Evolutionary conservation across 345 rosid species (phyloP).

Genomic region (Physaria fendleri): DNA sequence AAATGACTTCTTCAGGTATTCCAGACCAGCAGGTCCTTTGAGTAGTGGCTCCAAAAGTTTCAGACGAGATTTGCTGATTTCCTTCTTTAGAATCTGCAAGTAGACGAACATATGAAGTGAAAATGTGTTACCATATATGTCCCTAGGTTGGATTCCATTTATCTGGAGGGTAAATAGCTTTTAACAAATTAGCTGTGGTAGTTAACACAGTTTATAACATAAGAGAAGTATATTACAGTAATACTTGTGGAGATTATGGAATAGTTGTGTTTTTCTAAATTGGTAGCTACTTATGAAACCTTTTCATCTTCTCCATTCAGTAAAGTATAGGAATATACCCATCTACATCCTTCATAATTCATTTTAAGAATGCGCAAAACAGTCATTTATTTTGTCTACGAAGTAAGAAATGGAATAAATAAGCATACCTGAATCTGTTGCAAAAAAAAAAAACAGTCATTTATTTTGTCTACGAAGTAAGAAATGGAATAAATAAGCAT

Average conservation of each 20-base stretch:
- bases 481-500: background rate
- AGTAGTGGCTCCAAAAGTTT: slow-evolving; percentile 71
- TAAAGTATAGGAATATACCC: background rate
- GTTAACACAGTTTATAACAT: background rate
- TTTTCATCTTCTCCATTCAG: background rate
- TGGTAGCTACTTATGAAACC: background rate
- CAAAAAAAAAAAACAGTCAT: slow-evolving; percentile 42
- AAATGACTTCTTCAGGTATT: slow-evolving; percentile 69
- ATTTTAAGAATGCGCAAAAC: background rate
- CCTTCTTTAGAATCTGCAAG: slow-evolving; percentile 56
- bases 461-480: background rate
- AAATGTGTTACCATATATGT: background rate
- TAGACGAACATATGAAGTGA: background rate
- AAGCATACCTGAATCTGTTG: slow-evolving; percentile 75
- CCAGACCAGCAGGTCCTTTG: slow-evolving; percentile 83
- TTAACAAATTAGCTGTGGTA: background rate
- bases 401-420: background rate
- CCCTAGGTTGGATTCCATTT: background rate
- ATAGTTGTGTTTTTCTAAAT: background rate
- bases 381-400: background rate
- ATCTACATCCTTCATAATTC: background rate
- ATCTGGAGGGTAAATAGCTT: background rate
- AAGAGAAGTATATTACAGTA: background rate
- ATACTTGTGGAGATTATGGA: background rate
- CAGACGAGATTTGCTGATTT: slow-evolving; percentile 76